Percentiles rank a stretch among this genome's conserved stretches.
Conservation (phyloP, 495 filamentous ascomycete genomes). For the Penicillium silybi region DNA sequence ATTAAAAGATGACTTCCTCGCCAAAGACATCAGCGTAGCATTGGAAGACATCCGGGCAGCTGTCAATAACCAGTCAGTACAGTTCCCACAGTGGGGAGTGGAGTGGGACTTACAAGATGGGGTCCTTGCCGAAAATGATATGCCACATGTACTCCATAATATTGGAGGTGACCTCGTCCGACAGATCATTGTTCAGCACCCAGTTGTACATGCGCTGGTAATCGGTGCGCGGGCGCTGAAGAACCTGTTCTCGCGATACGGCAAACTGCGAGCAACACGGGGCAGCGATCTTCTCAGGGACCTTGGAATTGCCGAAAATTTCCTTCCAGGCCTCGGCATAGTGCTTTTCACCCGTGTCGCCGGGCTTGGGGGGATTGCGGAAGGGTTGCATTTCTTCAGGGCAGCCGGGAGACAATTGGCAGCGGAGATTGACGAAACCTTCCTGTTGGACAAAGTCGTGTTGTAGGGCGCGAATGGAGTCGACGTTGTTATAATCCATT, state of each 20-base stretch:
- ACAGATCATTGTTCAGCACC: slow-evolving; percentile 49
- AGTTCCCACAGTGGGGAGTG: not conserved
- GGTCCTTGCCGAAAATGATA: slow-evolving; percentile 50
- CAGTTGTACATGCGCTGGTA: slow-evolving; percentile 58
- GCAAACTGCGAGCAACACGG: slow-evolving; percentile 71
- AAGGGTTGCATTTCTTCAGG: slow-evolving; percentile 40
- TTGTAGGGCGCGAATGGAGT: slow-evolving; percentile 37
- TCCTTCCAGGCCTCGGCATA: slow-evolving; percentile 42
- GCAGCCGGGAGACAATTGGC: slow-evolving; percentile 39
- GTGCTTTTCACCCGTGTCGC: slow-evolving; percentile 45
- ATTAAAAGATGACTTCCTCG: slow-evolving; percentile 19
- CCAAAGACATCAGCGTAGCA: slow-evolving; percentile 50
- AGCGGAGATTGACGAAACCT: slow-evolving; percentile 43
- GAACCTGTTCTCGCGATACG: slow-evolving; percentile 53
- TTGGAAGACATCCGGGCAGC: slow-evolving; percentile 42
- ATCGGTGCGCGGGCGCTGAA: slow-evolving; percentile 42
- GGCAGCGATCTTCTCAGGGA: slow-evolving; percentile 47
- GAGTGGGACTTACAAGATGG: slow-evolving; percentile 42
- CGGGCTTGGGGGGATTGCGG: slow-evolving; percentile 44
- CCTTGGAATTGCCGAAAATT: slow-evolving; percentile 38
- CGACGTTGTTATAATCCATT: slow-evolving; percentile 41
- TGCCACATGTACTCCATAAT: slow-evolving; percentile 56
- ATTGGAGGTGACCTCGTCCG: slow-evolving; percentile 41
- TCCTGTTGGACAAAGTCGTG: slow-evolving; percentile 31
- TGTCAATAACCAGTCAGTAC: slow-evolving; percentile 6